A percentile compares a stretch with the other conserved stretches of the same genome.
These are phyloP conservation scores for Ochromonas danica DNA, from an alignment of 108 stramenopile genomes.

Conservation along the genomic window DNA sequence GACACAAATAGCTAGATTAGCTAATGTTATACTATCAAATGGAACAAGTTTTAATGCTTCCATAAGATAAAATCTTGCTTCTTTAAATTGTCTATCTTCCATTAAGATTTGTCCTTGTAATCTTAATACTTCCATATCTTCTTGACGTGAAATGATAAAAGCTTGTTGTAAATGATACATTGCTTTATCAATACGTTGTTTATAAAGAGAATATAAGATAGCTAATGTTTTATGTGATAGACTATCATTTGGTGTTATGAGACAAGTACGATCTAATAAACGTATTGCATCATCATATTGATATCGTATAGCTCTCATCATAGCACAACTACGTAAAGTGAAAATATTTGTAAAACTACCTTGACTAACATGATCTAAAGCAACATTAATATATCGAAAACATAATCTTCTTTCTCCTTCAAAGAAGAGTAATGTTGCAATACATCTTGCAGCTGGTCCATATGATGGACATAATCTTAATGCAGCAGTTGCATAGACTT, in stretches of 20 bases:
- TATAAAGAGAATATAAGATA: background rate
- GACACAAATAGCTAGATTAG: background rate
- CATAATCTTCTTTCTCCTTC: background rate
- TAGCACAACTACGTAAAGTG: no score
- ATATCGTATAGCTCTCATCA: no score
- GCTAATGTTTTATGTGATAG: background rate
- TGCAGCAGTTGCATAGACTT: background rate
- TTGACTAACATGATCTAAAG: no score
- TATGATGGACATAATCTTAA: background rate
- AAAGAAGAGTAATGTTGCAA: background rate
- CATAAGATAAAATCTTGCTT: background rate
- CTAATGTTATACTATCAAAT: background rate
- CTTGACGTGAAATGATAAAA: background rate
- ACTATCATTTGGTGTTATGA: background rate
- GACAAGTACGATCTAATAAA: no score
- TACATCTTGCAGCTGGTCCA: background rate
- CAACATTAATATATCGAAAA: background rate
- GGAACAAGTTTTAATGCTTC: background rate
- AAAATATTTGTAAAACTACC: no score
- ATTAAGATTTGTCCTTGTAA: background rate
- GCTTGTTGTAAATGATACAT: background rate
- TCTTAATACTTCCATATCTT: background rate
- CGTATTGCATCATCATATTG: no score
- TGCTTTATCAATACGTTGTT: background rate
- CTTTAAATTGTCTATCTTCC: background rate